A percentile compares a stretch with the other conserved stretches of the same genome.
Evolutionary conservation across 805 yeast genomes (phyloP).

Genomic region (Zygosaccharomyces bailii): DNA sequence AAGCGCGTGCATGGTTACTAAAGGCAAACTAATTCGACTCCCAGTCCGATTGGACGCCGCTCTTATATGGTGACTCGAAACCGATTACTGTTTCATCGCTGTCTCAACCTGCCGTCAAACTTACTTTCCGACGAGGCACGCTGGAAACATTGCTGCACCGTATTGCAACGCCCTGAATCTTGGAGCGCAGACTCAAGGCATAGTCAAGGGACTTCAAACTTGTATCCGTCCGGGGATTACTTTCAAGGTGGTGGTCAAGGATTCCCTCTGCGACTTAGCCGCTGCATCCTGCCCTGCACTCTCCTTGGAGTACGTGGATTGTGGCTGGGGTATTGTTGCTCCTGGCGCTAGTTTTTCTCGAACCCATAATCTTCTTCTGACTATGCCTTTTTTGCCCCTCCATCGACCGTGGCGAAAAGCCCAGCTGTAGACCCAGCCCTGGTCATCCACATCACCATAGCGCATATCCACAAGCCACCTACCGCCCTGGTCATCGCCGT

Average conservation of each 20-base stretch:
- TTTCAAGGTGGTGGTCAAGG: constrained; percentile 11
- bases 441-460: constrained; percentile 56
- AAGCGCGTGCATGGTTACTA: constrained; percentile 6
- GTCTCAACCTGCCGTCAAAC: constrained; percentile 11
- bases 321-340: neutral
- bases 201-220: constrained; percentile 12
- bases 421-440: constrained; percentile 76
- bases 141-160: constrained; percentile 12
- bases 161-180: constrained; percentile 4
- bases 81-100: constrained; percentile 1
- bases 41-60: neutral
- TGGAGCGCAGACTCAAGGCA: constrained; percentile 1
- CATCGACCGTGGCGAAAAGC: constrained; percentile 48
- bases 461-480: constrained; percentile 73
- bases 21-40: neutral
- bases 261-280: neutral
- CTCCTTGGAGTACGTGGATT: neutral
- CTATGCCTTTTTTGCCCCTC: constrained; percentile 64
- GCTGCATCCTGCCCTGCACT: neutral
- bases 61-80: neutral
- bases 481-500: constrained; percentile 3
- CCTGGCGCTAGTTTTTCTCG: constrained; percentile 23
- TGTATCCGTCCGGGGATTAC: constrained; percentile 17
- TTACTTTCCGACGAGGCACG: constrained; percentile 10
- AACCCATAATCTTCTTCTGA: constrained; percentile 66